A percentile compares a stretch with the other conserved stretches of the same genome.
These are phyloP conservation scores for Gloeophyllum trabeum DNA, from an alignment of 768 basidiomycete species.

Conservation along the genomic window DNA sequence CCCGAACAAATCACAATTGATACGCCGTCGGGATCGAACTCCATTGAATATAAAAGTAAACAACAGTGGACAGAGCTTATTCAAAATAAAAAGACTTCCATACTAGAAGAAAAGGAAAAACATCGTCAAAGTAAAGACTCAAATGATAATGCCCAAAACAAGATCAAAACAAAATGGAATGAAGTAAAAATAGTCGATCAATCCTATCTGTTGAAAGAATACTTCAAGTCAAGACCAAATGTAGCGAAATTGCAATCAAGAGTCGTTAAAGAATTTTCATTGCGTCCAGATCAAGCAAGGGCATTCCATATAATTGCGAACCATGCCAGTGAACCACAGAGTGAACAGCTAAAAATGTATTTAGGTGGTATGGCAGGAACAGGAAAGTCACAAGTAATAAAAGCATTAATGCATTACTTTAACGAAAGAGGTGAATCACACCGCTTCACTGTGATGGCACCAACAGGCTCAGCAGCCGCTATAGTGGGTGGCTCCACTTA, in stretches of 20 bases:
- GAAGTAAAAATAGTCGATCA: neutral
- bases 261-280: neutral
- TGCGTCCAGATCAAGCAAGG: constrained; percentile 2
- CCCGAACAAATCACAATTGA: neutral
- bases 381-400: constrained; percentile 8
- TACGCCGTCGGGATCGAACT: neutral
- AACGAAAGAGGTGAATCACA: constrained; percentile 4
- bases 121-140: neutral
- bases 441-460: constrained; percentile 11
- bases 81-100: neutral
- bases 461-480: constrained; percentile 17
- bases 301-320: constrained; percentile 3
- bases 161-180: neutral
- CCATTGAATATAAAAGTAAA: neutral
- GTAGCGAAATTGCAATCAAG: neutral
- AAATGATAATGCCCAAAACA: neutral
- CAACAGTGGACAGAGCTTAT: neutral
- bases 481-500: constrained; percentile 23
- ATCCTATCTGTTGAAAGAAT: neutral
- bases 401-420: constrained; percentile 10
- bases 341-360: constrained; percentile 4
- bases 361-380: constrained; percentile 9
- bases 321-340: neutral
- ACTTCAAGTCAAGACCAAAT: neutral
- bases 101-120: neutral